Evolutionary conservation across 345 rosid species (phyloP).

Genomic region (Camelina neglecta): DNA sequence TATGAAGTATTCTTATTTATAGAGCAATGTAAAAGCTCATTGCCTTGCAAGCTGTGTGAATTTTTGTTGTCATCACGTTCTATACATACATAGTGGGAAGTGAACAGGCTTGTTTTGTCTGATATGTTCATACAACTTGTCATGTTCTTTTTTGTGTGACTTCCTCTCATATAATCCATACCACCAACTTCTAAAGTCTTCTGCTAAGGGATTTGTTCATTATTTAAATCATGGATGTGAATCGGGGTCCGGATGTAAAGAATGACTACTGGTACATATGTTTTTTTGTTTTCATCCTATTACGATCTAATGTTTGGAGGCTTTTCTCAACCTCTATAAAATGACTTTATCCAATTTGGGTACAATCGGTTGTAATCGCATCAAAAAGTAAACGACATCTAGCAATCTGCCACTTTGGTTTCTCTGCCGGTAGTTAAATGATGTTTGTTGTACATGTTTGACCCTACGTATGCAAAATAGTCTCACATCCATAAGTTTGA

Average conservation of each 20-base stretch:
- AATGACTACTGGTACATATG: no score
- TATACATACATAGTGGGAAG: constrained; percentile 24
- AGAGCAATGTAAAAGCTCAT: constrained; percentile 41
- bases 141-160: constrained; percentile 11
- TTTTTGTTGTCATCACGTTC: constrained; percentile 31
- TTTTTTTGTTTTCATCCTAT: no score
- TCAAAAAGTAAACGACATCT: not conserved
- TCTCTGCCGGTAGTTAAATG: not conserved
- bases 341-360: no score
- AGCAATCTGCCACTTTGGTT: not conserved
- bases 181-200: not conserved
- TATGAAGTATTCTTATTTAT: constrained; percentile 27
- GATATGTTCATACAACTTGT: constrained; percentile 36
- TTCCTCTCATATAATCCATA: not conserved
- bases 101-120: constrained; percentile 26
- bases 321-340: not conserved
- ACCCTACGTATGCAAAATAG: not conserved
- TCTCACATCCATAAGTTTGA: not conserved
- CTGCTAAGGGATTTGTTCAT: not conserved
- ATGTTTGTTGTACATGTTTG: not conserved
- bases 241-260: no score
- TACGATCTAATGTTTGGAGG: not conserved
- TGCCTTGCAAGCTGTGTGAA: constrained; percentile 36
- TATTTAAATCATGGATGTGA: no score
- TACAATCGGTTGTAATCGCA: not conserved